These are phyloP conservation scores for Blastocladiella emersonii DNA, from an alignment of 371 early-diverging fungal genomes.

Conservation along the genomic window DNA sequence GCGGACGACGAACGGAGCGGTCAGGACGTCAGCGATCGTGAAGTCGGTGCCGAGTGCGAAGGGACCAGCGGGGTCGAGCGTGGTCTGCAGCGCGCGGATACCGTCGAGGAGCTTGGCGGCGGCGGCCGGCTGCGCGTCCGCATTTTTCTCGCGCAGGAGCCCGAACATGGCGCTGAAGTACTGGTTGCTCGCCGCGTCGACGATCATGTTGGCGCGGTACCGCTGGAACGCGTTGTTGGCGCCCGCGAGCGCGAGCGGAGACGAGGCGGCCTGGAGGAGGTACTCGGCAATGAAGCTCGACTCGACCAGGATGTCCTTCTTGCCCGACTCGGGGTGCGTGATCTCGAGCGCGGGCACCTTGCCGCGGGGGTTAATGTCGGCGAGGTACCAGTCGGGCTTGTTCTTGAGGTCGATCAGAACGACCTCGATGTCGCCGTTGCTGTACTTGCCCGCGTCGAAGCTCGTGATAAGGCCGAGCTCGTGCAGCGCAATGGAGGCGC, in stretches of 20 bases:
- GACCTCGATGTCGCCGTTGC: background rate
- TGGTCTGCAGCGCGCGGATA: slow-evolving; percentile 24
- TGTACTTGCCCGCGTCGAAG: background rate
- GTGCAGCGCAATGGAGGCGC: slow-evolving; percentile 36
- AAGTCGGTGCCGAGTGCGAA: slow-evolving; percentile 41
- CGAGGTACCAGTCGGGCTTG: slow-evolving; percentile 37
- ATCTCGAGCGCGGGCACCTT: slow-evolving; percentile 35
- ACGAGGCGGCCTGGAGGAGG: background rate
- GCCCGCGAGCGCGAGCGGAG: background rate
- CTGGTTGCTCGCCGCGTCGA: background rate
- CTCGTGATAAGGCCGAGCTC: slow-evolving; percentile 25
- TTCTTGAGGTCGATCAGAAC: slow-evolving; percentile 44
- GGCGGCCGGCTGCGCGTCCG: slow-evolving; percentile 5
- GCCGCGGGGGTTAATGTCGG: slow-evolving; percentile 27
- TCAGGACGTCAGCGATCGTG: slow-evolving; percentile 39
- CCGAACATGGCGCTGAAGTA: background rate
- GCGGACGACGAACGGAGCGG: slow-evolving; percentile 34
- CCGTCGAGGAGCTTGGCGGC: slow-evolving; percentile 7
- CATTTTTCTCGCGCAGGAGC: background rate
- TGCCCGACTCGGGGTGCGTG: background rate
- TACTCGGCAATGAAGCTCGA: slow-evolving; percentile 34
- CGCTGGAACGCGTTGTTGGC: background rate
- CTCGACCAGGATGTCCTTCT: slow-evolving; percentile 21
- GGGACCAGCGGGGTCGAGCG: slow-evolving; percentile 35
- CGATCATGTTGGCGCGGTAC: background rate